Conservation (phyloP, 441 rosid genomes). For the Pelargonium myrrhifolium region DNA sequence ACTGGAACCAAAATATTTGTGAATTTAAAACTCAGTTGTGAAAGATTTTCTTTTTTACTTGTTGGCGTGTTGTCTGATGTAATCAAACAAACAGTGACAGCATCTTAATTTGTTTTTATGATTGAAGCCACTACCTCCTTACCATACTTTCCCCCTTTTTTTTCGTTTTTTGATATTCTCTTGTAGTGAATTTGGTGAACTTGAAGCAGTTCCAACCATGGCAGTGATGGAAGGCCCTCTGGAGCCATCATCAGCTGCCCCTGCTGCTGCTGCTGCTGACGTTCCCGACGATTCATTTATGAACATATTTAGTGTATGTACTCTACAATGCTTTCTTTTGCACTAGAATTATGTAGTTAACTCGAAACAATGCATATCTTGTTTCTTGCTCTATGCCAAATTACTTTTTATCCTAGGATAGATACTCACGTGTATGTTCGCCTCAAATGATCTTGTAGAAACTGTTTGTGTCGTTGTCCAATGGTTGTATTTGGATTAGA, state of each 20-base stretch:
- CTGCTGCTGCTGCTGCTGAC: slow-evolving; percentile 37
- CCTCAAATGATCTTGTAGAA: too few relatives aligned
- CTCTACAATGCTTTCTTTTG: neutral
- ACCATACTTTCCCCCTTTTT: neutral
- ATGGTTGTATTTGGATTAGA: too few relatives aligned
- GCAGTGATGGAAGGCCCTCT: slow-evolving; percentile 51
- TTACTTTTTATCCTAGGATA: too few relatives aligned
- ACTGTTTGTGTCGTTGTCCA: too few relatives aligned
- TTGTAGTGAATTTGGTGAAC: slow-evolving; percentile 60
- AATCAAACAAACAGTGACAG: too few relatives aligned
- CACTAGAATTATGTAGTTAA: neutral
- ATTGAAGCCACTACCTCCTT: neutral
- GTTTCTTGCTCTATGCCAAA: neutral
- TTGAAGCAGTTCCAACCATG: slow-evolving; percentile 54
- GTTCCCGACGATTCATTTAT: slow-evolving; percentile 31
- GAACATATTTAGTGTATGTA: slow-evolving; percentile 51
- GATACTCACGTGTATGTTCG: too few relatives aligned
- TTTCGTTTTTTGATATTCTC: neutral
- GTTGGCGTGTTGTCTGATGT: neutral
- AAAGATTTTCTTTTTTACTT: neutral
- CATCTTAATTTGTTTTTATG: too few relatives aligned
- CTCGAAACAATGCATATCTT: neutral
- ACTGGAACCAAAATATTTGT: neutral
- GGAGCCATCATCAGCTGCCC: slow-evolving; percentile 43
- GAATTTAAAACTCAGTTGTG: neutral